These are phyloP conservation scores for Wallacemonas sp. DNA, from an alignment of 208 protist genomes.

Conservation along the genomic window DNA sequence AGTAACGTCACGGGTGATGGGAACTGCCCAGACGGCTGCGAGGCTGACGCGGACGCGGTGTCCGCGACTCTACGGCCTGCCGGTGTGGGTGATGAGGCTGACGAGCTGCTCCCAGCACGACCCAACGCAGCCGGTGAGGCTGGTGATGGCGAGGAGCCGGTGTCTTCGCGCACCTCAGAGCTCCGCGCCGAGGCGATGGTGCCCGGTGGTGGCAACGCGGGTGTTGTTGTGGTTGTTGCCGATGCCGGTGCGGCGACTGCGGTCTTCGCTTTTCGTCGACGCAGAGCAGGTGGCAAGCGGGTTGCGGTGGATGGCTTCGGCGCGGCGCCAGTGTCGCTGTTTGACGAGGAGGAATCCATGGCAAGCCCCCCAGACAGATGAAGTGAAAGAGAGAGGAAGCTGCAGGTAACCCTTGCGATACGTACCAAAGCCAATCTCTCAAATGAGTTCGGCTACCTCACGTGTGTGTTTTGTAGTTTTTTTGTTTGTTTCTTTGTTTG, in stretches of 20 bases:
- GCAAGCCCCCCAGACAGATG: no score
- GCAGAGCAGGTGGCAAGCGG: slow-evolving; percentile 1
- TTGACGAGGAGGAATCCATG: background rate
- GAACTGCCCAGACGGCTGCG: background rate
- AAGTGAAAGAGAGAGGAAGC: no score
- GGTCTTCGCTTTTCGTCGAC: background rate
- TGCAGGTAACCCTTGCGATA: no score
- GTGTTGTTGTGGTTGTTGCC: no score
- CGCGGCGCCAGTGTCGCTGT: background rate
- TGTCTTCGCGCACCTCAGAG: background rate
- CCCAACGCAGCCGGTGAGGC: background rate
- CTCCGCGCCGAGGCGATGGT: no score
- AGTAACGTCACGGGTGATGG: background rate
- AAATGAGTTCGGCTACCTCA: no score
- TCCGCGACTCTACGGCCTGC: no score
- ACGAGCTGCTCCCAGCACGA: no score
- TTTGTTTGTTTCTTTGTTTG: slow-evolving; percentile 17
- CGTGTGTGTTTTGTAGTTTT: background rate
- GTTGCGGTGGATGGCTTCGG: background rate
- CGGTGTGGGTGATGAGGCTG: no score
- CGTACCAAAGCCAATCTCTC: no score
- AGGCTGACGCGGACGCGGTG: no score
- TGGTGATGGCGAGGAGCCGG: background rate
- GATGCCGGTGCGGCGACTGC: background rate
- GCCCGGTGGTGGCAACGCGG: no score